These are phyloP conservation scores for Cardamine chenopodiifolia DNA, from an alignment of 345 rosid genomes.

Conservation along the genomic window DNA sequence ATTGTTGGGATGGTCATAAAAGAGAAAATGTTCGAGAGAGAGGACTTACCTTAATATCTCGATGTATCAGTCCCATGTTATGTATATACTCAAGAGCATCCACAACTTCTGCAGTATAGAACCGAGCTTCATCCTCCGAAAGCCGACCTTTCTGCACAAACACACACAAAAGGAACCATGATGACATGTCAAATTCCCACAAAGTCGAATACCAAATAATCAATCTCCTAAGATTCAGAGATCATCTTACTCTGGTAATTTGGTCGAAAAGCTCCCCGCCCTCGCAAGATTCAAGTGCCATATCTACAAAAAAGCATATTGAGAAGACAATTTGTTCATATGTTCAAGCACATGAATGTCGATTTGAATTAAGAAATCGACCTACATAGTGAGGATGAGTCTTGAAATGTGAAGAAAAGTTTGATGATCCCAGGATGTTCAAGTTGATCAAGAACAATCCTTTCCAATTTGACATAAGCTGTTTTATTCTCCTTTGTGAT, in stretches of 20 bases:
- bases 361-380: conserved; percentile 20
- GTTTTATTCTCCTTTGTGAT: conserved; percentile 98
- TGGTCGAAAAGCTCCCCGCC: conserved; percentile 99
- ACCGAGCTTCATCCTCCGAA: conserved; percentile 88
- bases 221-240: not conserved
- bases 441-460: conserved; percentile 95
- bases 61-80: conserved; percentile 86
- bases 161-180: not conserved
- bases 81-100: conserved; percentile 98
- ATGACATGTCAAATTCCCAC: conserved; percentile 45
- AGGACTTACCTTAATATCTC: conserved; percentile 84
- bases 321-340: not conserved
- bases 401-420: conserved; percentile 92
- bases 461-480: conserved; percentile 92
- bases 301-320: conserved; percentile 42
- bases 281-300: conserved; percentile 99
- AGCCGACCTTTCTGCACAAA: conserved; percentile 70
- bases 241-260: conserved; percentile 82
- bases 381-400: conserved; percentile 87
- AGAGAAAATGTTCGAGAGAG: conserved; percentile 11
- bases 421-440: conserved; percentile 95
- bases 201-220: conserved; percentile 4
- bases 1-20: conserved; percentile 5
- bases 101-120: conserved; percentile 87
- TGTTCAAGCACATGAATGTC: not conserved